A percentile compares a stretch with the other conserved stretches of the same genome.
phyloP scores from a whole-genome alignment of 2,329 filamentous ascomycete genomes.

The Pleurostoma richardsiae region DNA sequence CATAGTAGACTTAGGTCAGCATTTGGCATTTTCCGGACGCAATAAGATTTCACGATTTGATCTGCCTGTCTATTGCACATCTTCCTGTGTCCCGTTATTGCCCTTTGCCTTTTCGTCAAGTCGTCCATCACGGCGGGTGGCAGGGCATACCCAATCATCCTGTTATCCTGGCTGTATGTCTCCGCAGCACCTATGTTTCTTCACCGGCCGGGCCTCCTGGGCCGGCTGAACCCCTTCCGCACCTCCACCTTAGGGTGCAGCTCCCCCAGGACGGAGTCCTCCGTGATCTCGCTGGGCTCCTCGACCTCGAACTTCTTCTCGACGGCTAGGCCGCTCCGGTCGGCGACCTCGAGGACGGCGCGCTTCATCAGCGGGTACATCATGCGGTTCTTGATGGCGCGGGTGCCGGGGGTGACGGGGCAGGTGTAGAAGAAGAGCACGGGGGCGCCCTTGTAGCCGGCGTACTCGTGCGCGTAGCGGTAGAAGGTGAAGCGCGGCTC shows the following conservation, averaged over 20 bases:
- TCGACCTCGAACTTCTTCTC: conserved; percentile 68
- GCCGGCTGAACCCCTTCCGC: conserved; percentile 68
- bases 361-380: conserved; percentile 71
- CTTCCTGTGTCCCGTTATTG: too few species aligned
- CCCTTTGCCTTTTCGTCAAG: too few species aligned
- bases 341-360: conserved; percentile 61
- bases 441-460: conserved; percentile 46
- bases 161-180: too few species aligned
- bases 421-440: conserved; percentile 82
- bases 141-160: too few species aligned
- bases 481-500: conserved; percentile 79
- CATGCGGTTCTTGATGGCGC: conserved; percentile 78
- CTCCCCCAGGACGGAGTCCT: conserved; percentile 59
- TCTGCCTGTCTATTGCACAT: too few species aligned
- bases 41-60: too few species aligned
- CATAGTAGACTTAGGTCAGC: too few species aligned
- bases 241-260: conserved; percentile 62
- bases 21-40: too few species aligned
- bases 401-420: conserved; percentile 58
- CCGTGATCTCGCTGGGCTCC: conserved; percentile 66
- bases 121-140: too few species aligned
- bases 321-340: conserved; percentile 61
- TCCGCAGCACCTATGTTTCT: not conserved
- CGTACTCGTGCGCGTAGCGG: conserved; percentile 55
- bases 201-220: conserved; percentile 70